A percentile compares a stretch with the other conserved stretches of the same genome.
Evolutionary conservation across 140 eudicot species (phyloP).

Genomic region (Oenanthe javanica): DNA sequence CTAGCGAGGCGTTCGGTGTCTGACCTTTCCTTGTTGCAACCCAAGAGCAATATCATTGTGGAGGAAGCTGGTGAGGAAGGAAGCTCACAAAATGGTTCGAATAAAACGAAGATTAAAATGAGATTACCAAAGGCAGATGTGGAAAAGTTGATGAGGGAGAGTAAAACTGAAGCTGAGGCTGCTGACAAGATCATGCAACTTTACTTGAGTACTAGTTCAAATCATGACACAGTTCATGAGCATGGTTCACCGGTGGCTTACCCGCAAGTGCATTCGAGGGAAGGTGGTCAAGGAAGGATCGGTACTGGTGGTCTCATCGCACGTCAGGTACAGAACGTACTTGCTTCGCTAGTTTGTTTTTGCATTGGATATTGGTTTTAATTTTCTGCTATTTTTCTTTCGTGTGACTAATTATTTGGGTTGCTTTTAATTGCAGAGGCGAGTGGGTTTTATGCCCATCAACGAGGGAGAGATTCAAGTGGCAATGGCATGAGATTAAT

Average conservation of each 20-base stretch:
- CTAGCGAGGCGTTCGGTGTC: constrained; percentile 66
- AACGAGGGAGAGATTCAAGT: constrained; percentile 47
- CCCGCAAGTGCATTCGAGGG: constrained; percentile 23
- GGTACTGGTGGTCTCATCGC: constrained; percentile 20
- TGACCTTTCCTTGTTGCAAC: constrained; percentile 47
- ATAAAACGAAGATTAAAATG: constrained; percentile 47
- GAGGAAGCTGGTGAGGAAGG: neutral
- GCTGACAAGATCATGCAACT: constrained; percentile 60
- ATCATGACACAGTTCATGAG: constrained; percentile 10
- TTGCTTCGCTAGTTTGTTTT: no score
- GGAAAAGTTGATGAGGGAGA: constrained; percentile 63
- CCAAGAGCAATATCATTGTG: constrained; percentile 23
- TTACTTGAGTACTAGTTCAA: constrained; percentile 11
- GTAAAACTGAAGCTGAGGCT: constrained; percentile 47
- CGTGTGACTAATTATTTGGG: neutral
- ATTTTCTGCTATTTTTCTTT: no score
- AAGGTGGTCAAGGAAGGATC: constrained; percentile 16
- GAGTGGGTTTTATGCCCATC: constrained; percentile 69
- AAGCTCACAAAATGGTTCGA: neutral
- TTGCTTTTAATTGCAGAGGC: constrained; percentile 37
- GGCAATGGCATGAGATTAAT: constrained; percentile 5
- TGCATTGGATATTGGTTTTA: no score
- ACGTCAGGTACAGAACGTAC: constrained; percentile 36
- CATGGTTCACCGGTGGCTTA: neutral
- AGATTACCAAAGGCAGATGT: constrained; percentile 77